Evolutionary conservation across 345 rosid species (phyloP), one percentile per base, ranked within the genome.

Genomic region (Gossypium sturtianum): DNA sequence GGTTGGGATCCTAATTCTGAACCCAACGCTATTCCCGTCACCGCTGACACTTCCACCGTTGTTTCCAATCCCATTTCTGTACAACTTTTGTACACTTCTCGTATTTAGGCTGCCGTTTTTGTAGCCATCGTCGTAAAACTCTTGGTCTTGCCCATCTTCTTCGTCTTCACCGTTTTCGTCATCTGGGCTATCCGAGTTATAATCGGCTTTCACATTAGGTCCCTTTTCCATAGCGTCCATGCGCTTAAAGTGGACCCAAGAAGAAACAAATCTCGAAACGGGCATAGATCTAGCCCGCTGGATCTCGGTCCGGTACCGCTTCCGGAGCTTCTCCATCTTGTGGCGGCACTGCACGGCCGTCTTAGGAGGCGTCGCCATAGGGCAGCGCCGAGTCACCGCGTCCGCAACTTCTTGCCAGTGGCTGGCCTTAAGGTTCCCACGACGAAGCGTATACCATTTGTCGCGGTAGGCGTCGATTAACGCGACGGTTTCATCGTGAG

Each of bases 351-450:
- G 98, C 56, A 94, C 92, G 49, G 95, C 88, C 1, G 92, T 94
- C 80, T 94, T 94, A 61, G 87, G 78, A 56, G 86, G 92, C 10
- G 88, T 75, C 16, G 85, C 93, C 7, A 81, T 75, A 19, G 97
- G 97, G 43, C 97, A 94, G 20, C 83, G 82, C 11, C 48, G 78
- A 2, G 84, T 79, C 4, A 94, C 92, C 3, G 85, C 79, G 58
- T 89, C 93, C 29, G 97, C 98, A 3, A 94, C 97, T 20, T 92
- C 98, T 69, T 94, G 93, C 97, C 98, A 94, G 87, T 94, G 92
- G 57, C 84, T 83, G 67, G 97, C 98, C 83, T 92, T 94, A 65
- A 94, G 95, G 56, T 89, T 94, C 7, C 97, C 95, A 8, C 97
- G 95, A 76, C 93, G 90, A 58, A 94, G 97, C 22, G 91, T 70